phyloP scores from a whole-genome alignment of 75 land plant genomes.

The Ceratopteris richardii region DNA sequence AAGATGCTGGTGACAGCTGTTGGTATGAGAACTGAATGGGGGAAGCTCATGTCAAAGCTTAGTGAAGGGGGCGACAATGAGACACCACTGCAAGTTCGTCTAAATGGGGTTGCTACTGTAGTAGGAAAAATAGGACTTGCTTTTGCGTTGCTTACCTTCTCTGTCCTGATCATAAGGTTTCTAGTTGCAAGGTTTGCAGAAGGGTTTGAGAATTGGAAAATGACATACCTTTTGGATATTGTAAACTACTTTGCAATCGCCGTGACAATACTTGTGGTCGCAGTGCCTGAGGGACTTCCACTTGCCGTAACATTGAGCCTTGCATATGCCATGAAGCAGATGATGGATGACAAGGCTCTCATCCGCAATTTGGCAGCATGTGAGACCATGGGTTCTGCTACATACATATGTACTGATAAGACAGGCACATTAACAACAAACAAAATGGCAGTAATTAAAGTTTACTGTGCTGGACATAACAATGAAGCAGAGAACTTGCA shows the following conservation, averaged over 20 bases:
- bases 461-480: slow-evolving; percentile 36
- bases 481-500: slow-evolving; percentile 13
- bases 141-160: slow-evolving; percentile 71
- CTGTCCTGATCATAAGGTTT: slow-evolving; percentile 39
- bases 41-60: slow-evolving; percentile 71
- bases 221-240: slow-evolving; percentile 46
- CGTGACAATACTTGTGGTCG: slow-evolving; percentile 90
- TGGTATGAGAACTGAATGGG: slow-evolving; percentile 94
- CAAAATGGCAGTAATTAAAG: slow-evolving; percentile 21
- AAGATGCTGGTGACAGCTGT: slow-evolving; percentile 82
- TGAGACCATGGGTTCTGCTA: slow-evolving; percentile 97
- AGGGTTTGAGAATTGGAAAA: slow-evolving; percentile 31
- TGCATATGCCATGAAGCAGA: slow-evolving; percentile 96
- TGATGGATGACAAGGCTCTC: slow-evolving; percentile 95
- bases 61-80: slow-evolving; percentile 93
- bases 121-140: slow-evolving; percentile 73
- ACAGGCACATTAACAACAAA: slow-evolving; percentile 95
- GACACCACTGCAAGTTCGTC: slow-evolving; percentile 81
- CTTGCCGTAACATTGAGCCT: slow-evolving; percentile 91
- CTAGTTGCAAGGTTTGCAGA: slow-evolving; percentile 30
- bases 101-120: slow-evolving; percentile 81
- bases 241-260: slow-evolving; percentile 76
- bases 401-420: slow-evolving; percentile 86
- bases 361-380: slow-evolving; percentile 93
- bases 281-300: slow-evolving; percentile 94